phyloP scores from a whole-genome alignment of 148 eudicot species.

The Camellia sinensis region DNA sequence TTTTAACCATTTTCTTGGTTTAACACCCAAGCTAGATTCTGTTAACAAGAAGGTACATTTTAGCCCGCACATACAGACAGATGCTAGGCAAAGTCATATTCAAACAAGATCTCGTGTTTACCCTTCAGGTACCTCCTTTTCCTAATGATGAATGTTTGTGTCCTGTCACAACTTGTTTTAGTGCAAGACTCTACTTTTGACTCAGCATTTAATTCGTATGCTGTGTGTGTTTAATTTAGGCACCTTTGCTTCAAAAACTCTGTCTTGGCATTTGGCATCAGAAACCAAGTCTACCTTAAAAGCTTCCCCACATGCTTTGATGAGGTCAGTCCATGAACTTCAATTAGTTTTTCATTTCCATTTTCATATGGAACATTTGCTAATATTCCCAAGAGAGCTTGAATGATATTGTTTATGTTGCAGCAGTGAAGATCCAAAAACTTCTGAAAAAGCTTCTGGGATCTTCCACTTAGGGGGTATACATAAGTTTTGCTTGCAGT shows the following conservation, averaged over 20 bases:
- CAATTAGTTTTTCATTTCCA: neutral
- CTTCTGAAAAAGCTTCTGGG: constrained; percentile 43
- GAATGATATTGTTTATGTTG: constrained; percentile 12
- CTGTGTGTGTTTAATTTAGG: constrained; percentile 34
- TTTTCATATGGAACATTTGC: neutral
- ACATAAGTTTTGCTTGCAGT: constrained; percentile 11
- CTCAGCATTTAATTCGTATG: neutral
- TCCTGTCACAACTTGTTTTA: neutral
- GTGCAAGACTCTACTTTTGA: constrained; percentile 11
- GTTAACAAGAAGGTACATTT: constrained; percentile 87
- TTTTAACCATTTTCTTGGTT: constrained; percentile 13
- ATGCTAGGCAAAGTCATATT: constrained; percentile 56
- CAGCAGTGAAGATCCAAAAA: constrained; percentile 60
- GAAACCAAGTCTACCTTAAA: constrained; percentile 64
- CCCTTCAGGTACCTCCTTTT: constrained; percentile 54
- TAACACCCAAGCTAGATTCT: constrained; percentile 47
- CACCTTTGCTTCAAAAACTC: constrained; percentile 70
- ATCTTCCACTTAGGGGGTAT: constrained; percentile 62
- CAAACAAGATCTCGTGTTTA: constrained; percentile 64
- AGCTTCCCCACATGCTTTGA: constrained; percentile 47
- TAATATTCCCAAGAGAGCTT: neutral
- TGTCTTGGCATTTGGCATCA: constrained; percentile 94
- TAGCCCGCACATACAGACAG: constrained; percentile 58
- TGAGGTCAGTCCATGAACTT: constrained; percentile 47
- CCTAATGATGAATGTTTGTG: neutral